These are phyloP conservation scores for Diversispora epigaea DNA, from an alignment of 192 early-diverging fungal species.

Conservation along the genomic window DNA sequence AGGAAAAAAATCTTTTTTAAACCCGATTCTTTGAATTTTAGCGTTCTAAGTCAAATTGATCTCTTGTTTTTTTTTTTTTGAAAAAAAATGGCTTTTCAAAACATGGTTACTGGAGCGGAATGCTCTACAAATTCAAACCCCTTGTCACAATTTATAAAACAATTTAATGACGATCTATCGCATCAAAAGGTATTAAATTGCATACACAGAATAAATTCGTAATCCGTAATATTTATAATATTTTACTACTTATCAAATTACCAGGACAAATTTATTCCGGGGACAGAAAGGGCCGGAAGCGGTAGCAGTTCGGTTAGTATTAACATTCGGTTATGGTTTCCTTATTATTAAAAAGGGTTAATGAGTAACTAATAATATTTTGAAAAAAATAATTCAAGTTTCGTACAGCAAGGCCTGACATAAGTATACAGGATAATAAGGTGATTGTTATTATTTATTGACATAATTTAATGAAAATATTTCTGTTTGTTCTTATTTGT, in stretches of 20 bases:
- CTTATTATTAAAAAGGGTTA: background rate
- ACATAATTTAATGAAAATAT: background rate
- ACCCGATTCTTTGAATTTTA: no score
- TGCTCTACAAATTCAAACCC: slow-evolving; percentile 72
- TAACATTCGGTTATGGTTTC: background rate
- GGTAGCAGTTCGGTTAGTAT: slow-evolving; percentile 14
- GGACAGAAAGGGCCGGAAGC: background rate
- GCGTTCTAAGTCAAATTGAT: background rate
- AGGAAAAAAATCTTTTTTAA: no score
- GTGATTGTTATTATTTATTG: background rate
- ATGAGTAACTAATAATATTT: background rate
- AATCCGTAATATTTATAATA: background rate
- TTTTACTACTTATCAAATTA: background rate
- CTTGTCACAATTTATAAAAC: slow-evolving; percentile 76
- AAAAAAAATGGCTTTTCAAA: slow-evolving; percentile 37
- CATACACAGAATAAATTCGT: background rate
- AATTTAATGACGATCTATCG: slow-evolving; percentile 73
- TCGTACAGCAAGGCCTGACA: slow-evolving; percentile 11
- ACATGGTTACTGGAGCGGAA: slow-evolving; percentile 60
- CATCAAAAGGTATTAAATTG: slow-evolving; percentile 64
- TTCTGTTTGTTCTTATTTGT: background rate
- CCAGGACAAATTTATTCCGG: slow-evolving; percentile 10
- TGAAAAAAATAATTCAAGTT: slow-evolving; percentile 15
- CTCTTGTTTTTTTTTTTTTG: background rate
- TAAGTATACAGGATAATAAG: background rate